phyloP scores from a whole-genome alignment of 164 flowering plant genomes.

The Tinospora cordifolia region DNA sequence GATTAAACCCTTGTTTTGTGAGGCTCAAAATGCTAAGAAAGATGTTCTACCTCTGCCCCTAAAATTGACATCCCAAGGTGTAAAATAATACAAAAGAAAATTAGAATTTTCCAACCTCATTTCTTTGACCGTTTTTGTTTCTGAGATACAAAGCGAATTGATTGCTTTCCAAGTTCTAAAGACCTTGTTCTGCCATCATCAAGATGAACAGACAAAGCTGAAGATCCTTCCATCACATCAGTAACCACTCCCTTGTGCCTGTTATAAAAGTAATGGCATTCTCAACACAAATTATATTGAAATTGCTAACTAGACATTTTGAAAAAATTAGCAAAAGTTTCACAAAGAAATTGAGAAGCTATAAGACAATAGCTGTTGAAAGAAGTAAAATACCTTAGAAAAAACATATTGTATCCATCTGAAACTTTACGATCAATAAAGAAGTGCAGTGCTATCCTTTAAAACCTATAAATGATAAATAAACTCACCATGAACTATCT shows the following conservation, averaged over 20 bases:
- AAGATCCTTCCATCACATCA: slow-evolving; percentile 47
- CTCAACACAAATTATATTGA: not conserved
- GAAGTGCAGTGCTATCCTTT: not conserved
- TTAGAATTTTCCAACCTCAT: slow-evolving; percentile 14
- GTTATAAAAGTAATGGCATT: slow-evolving; percentile 2
- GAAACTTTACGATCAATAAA: not conserved
- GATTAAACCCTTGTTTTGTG: not conserved
- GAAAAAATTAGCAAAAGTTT: not conserved
- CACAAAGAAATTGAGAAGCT: not conserved
- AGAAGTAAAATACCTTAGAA: not conserved
- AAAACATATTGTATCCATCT: not conserved
- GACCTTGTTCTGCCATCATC: slow-evolving; percentile 70
- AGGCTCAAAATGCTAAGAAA: not conserved
- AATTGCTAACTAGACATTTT: not conserved
- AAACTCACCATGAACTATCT: slow-evolving; percentile 81
- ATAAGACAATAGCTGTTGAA: not conserved
- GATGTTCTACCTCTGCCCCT: slow-evolving; percentile 12
- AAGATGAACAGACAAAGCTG: slow-evolving; percentile 49
- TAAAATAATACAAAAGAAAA: not conserved
- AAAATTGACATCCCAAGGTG: not conserved
- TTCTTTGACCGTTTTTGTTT: slow-evolving; percentile 53
- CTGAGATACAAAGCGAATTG: slow-evolving; percentile 74
- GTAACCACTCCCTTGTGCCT: slow-evolving; percentile 83
- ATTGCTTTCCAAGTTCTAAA: slow-evolving; percentile 75
- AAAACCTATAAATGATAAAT: not conserved